Percentiles rank a stretch among this genome's conserved stretches.
These are phyloP conservation scores for Arthroderma sp. DNA, from an alignment of 2,329 filamentous ascomycete genomes.

Conservation along the genomic window DNA sequence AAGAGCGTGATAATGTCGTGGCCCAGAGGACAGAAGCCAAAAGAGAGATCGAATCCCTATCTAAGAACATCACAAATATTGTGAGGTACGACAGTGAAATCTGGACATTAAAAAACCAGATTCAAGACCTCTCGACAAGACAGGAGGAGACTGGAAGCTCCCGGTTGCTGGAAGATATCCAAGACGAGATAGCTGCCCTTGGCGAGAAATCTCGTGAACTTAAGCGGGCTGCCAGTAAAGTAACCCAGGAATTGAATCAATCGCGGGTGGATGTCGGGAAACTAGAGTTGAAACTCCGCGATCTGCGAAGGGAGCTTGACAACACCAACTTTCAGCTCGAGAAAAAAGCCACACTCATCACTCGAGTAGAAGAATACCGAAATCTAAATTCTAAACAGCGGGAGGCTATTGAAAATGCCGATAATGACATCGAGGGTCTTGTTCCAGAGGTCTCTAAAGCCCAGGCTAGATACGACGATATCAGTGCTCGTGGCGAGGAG, in stretches of 20 bases:
- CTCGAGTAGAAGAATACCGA: constrained; percentile 62
- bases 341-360: constrained; percentile 59
- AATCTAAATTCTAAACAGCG: constrained; percentile 56
- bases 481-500: constrained; percentile 55
- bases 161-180: constrained; percentile 71
- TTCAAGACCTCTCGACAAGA: constrained; percentile 61
- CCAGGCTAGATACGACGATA: constrained; percentile 64
- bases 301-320: constrained; percentile 60
- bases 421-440: constrained; percentile 61
- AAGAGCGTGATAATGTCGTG: constrained; percentile 56
- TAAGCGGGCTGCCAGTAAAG: constrained; percentile 52
- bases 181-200: constrained; percentile 57
- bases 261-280: constrained; percentile 54
- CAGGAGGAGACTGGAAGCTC: constrained; percentile 55
- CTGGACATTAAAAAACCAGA: constrained; percentile 56
- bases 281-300: constrained; percentile 65
- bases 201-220: constrained; percentile 55
- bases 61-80: constrained; percentile 66
- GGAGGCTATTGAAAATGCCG: constrained; percentile 55
- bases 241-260: constrained; percentile 60
- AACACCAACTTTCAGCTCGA: constrained; percentile 63
- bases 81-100: constrained; percentile 61
- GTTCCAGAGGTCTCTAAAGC: constrained; percentile 65
- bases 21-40: constrained; percentile 51
- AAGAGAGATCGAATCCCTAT: constrained; percentile 62